Evolutionary conservation across 768 basidiomycete species (phyloP).

Genomic region (Dentipellis fragilis): DNA sequence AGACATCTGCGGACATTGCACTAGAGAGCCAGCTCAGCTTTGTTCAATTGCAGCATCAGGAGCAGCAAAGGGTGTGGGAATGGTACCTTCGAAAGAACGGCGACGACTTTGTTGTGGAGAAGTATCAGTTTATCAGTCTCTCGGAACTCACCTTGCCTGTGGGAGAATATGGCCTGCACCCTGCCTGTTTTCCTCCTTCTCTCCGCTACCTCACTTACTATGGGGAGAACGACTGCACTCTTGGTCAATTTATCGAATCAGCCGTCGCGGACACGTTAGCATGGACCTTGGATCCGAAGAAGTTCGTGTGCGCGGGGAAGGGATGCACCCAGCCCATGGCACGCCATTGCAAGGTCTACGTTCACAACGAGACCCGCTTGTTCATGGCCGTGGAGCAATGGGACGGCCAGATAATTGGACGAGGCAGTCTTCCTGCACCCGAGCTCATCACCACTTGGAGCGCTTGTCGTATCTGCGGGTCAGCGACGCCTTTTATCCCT

Average conservation of each 20-base stretch:
- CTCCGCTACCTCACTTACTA: constrained; percentile 80
- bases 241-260: constrained; percentile 89
- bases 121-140: constrained; percentile 83
- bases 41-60: constrained; percentile 73
- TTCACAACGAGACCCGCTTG: constrained; percentile 79
- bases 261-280: constrained; percentile 57
- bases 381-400: constrained; percentile 84
- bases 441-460: constrained; percentile 89
- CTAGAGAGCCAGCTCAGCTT: constrained; percentile 63
- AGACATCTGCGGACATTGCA: constrained; percentile 58
- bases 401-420: constrained; percentile 66
- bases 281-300: constrained; percentile 59
- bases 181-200: constrained; percentile 68
- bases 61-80: constrained; percentile 87
- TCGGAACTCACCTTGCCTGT: constrained; percentile 75
- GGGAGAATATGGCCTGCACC: constrained; percentile 53
- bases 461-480: constrained; percentile 69
- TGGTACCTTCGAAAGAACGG: constrained; percentile 86
- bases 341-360: constrained; percentile 82
- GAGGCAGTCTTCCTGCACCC: constrained; percentile 44
- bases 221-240: constrained; percentile 83
- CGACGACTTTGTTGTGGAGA: constrained; percentile 84
- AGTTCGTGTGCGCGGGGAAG: constrained; percentile 71
- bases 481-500: constrained; percentile 78
- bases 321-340: constrained; percentile 74